Conservation (phyloP, 805 yeast species). For the Candida hungchunana region DNA sequence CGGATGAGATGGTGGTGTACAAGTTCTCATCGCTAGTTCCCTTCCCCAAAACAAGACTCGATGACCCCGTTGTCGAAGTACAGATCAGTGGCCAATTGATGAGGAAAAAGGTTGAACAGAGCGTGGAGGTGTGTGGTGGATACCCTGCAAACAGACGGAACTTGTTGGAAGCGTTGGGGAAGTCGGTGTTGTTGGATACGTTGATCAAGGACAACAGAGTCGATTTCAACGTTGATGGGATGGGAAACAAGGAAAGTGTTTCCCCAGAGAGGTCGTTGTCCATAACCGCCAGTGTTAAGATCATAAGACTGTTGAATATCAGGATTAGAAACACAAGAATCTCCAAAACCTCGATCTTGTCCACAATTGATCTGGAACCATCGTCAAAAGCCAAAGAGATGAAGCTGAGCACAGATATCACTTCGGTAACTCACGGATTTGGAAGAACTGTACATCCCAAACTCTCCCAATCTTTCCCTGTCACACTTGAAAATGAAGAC, state of each 20-base stretch:
- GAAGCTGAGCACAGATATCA: too few relatives aligned
- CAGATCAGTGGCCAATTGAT: constrained; percentile 3
- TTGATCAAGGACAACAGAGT: constrained; percentile 16
- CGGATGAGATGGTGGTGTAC: constrained; percentile 4
- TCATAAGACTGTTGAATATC: constrained; percentile 38
- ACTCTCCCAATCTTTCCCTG: constrained; percentile 24
- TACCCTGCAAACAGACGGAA: constrained; percentile 23
- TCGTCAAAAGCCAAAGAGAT: constrained; percentile 35
- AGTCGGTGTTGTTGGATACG: constrained; percentile 16
- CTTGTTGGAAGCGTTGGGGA: constrained; percentile 6
- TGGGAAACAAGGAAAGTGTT: not conserved
- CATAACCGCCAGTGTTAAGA: constrained; percentile 20
- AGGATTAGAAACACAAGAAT: constrained; percentile 44
- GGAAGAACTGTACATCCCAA: constrained; percentile 22
- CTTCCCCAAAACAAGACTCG: constrained; percentile 23
- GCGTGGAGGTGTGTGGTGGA: constrained; percentile 1
- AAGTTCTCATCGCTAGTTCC: constrained; percentile 15
- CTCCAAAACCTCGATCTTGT: constrained; percentile 42
- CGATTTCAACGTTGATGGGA: constrained; percentile 1
- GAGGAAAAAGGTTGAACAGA: not conserved
- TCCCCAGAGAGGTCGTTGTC: constrained; percentile 2
- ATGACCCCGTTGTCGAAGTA: constrained; percentile 16
- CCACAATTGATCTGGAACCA: constrained; percentile 45
- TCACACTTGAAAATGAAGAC: constrained; percentile 25
- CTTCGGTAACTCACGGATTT: constrained; percentile 21